phyloP scores from a whole-genome alignment of 2,329 filamentous ascomycete genomes.

The Ophiostoma novo-ulmi region DNA sequence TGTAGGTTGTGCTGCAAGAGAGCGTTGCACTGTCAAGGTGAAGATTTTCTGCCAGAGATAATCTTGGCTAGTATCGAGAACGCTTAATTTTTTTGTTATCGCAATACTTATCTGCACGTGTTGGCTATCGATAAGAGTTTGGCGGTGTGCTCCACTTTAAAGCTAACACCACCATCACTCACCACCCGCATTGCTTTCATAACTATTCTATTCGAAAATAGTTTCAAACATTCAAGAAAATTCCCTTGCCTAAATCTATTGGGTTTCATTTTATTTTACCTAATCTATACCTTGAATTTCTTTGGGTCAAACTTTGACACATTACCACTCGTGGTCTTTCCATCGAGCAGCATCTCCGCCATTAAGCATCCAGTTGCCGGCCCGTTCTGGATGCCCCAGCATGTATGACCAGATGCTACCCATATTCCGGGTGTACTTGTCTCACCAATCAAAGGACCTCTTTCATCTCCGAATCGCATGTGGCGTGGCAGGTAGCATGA shows the following conservation, averaged over 20 bases:
- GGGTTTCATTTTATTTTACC: background rate
- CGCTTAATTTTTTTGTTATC: conserved; percentile 24
- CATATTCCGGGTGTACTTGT: conserved; percentile 69
- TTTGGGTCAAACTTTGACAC: conserved; percentile 63
- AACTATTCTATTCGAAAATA: background rate
- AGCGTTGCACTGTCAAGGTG: background rate
- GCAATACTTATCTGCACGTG: conserved; percentile 21
- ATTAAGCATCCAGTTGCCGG: conserved; percentile 80
- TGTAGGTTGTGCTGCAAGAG: background rate
- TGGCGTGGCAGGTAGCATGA: conserved; percentile 91
- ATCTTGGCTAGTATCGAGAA: background rate
- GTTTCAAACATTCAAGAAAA: background rate
- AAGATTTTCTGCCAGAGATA: conserved; percentile 13
- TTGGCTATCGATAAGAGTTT: conserved; percentile 21
- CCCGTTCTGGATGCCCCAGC: conserved; percentile 97
- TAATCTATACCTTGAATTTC: conserved; percentile 46
- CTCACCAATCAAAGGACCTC: conserved; percentile 69
- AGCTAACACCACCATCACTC: background rate
- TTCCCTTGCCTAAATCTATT: background rate
- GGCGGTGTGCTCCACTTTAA: background rate
- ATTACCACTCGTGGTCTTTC: conserved; percentile 61
- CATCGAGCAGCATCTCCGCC: conserved; percentile 73
- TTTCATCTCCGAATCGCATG: conserved; percentile 53
- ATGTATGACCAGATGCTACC: conserved; percentile 86
- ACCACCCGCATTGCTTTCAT: background rate